A percentile compares a stretch with the other conserved stretches of the same genome.
These are phyloP conservation scores for Geotrichum cucujoidarum DNA, from an alignment of 1,139 yeast species.

Conservation along the genomic window DNA sequence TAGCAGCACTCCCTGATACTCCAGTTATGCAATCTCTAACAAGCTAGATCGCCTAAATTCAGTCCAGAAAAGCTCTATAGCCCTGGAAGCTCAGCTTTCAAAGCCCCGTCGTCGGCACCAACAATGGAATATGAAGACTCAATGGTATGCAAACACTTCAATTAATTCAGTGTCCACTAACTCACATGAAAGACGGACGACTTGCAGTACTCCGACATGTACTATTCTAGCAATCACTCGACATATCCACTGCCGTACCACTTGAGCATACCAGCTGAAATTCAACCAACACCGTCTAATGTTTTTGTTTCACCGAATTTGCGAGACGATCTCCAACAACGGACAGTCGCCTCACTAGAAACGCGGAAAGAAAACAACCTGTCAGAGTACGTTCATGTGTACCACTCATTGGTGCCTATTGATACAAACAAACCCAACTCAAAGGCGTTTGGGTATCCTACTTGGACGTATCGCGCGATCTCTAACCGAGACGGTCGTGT, in stretches of 20 bases:
- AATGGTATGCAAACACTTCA: no score
- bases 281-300: conserved; percentile 48
- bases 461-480: conserved; percentile 71
- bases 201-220: conserved; percentile 12
- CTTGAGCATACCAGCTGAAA: conserved; percentile 82
- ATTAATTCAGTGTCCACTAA: not conserved
- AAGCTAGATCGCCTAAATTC: not conserved
- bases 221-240: conserved; percentile 7
- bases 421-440: conserved; percentile 57
- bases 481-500: conserved; percentile 74
- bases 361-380: conserved; percentile 55
- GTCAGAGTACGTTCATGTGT: conserved; percentile 74
- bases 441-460: conserved; percentile 55
- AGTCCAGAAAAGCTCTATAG: not conserved
- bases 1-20: no score
- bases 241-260: conserved; percentile 77
- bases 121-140: not conserved
- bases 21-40: no score
- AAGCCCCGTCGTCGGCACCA: not conserved
- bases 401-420: conserved; percentile 82
- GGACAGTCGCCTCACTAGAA: conserved; percentile 77
- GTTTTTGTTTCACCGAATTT: conserved; percentile 70
- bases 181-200: conserved; percentile 3
- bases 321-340: conserved; percentile 65
- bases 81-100: not conserved